phyloP scores from a whole-genome alignment of 768 basidiomycete genomes.

The Botryobasidium botryosum region DNA sequence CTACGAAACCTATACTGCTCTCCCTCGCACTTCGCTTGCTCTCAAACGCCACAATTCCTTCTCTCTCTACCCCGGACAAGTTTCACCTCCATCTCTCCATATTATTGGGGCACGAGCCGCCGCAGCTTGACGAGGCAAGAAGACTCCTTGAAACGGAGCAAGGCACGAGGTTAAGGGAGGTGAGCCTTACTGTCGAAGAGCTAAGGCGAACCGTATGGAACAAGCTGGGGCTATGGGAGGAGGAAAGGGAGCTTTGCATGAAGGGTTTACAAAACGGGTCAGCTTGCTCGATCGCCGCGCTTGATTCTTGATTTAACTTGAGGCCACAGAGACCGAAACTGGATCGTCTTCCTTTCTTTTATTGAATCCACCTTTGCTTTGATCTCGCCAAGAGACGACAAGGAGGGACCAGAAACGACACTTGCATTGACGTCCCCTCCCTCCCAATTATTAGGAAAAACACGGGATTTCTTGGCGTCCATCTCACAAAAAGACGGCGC shows the following conservation, averaged over 20 bases:
- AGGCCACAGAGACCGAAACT: constrained; percentile 54
- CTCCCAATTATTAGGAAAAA: constrained; percentile 23
- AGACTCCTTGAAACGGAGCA: constrained; percentile 50
- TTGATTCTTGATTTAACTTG: constrained; percentile 13
- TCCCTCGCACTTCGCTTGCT: constrained; percentile 65
- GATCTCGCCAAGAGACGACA: constrained; percentile 15
- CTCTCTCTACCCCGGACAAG: constrained; percentile 51
- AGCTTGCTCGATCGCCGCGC: constrained; percentile 20
- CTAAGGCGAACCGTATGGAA: constrained; percentile 44
- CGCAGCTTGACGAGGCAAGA: constrained; percentile 50
- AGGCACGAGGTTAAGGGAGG: constrained; percentile 48
- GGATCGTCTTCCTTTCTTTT: constrained; percentile 66
- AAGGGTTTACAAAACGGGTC: constrained; percentile 23
- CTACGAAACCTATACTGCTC: constrained; percentile 33
- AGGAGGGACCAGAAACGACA: constrained; percentile 3
- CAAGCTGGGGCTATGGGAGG: constrained; percentile 33
- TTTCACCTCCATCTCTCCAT: constrained; percentile 62
- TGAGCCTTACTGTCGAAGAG: constrained; percentile 59
- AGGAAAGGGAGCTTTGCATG: constrained; percentile 42
- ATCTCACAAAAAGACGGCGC: constrained; percentile 43
- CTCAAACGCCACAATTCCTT: constrained; percentile 29
- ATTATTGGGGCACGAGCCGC: constrained; percentile 31
- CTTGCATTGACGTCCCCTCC: not conserved
- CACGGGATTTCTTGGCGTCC: constrained; percentile 34
- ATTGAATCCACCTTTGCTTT: constrained; percentile 47